These are phyloP conservation scores for Stentor roeselii DNA, from an alignment of 73 alveolate species.

Conservation along the genomic window DNA sequence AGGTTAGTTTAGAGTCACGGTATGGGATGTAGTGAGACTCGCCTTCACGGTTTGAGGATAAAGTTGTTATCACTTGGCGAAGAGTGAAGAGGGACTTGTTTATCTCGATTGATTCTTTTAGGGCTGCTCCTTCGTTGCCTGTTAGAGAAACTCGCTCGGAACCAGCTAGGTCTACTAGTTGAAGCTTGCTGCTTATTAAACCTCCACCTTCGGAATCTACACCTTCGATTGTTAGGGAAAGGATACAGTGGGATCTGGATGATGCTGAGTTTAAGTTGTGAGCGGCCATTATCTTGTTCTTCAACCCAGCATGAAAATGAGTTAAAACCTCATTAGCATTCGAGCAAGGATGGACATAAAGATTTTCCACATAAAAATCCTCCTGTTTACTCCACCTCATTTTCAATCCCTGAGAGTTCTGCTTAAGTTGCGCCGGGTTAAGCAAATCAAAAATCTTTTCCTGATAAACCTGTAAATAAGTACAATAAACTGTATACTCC, in stretches of 20 bases:
- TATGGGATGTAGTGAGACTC: slow-evolving; percentile 75
- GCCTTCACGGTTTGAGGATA: slow-evolving; percentile 49
- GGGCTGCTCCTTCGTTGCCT: slow-evolving; percentile 70
- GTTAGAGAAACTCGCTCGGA: slow-evolving; percentile 84
- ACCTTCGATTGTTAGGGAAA: slow-evolving; percentile 87
- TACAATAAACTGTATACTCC: slow-evolving; percentile 59
- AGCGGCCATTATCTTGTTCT: slow-evolving; percentile 76
- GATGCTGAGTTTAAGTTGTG: slow-evolving; percentile 93
- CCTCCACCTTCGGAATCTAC: slow-evolving; percentile 24
- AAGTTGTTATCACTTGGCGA: slow-evolving; percentile 80
- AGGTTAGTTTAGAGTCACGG: slow-evolving; percentile 82
- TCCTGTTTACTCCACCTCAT: slow-evolving; percentile 94
- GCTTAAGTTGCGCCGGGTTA: slow-evolving; percentile 28
- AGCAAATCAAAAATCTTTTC: slow-evolving; percentile 68
- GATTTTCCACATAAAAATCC: slow-evolving; percentile 91
- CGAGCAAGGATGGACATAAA: slow-evolving; percentile 94
- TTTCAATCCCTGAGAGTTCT: slow-evolving; percentile 37
- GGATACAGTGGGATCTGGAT: slow-evolving; percentile 93
- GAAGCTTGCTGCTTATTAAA: slow-evolving; percentile 56
- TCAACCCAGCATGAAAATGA: slow-evolving; percentile 83
- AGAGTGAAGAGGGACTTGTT: slow-evolving; percentile 76
- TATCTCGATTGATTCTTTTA: slow-evolving; percentile 89
- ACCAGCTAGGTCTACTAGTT: slow-evolving; percentile 87
- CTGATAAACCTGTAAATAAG: slow-evolving; percentile 74
- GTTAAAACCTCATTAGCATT: slow-evolving; percentile 83